Base-by-base conservation (phyloP, 805 yeast species). In the Kluyveromyces siamensis region DNA sequence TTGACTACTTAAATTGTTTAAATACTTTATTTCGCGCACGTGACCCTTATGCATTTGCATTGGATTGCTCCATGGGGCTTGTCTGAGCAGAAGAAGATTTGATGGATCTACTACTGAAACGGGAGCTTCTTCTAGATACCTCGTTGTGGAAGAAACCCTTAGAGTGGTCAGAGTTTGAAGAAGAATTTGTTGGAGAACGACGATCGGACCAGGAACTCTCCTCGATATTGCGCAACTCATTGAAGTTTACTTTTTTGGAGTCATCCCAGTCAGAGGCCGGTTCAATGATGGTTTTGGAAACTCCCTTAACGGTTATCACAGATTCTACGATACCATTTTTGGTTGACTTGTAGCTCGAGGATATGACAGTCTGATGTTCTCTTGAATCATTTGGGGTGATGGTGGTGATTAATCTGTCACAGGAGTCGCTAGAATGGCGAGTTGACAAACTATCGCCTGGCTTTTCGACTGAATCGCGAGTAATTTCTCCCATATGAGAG, bases 201-300 rank as follows among this genome's bases (percentile, higher is more conserved):
- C 17, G 40, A 7, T 17, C 17, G n/a, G 42, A 45, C 14, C 35
- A 10, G 14, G 35, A 30, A 14, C 35, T 46, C 18, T 44, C 46
- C n/a, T 36, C 36, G 8, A 50, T 49, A 42, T 50, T 50, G 44
- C 37, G 33, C 6, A 39, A 25, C 27, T 50, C 53, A 43, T 50
- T 44, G 47, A 47, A 41, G 30, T 42, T 40, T 13, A 50, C 50
- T 6, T 39, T 47, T 39, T 48, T 41, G 18, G 51, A 50, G 39
- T 56, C 57, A 41, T 77, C 80, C 39, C 72, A 70, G 48, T 70
- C 75, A 52, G 77, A 65, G 6, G 76, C 73, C 47, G 80, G 83
- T 57, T 84, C 91, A 58, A 88, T 87, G 52, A 88, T 85, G 3
- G 95, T 87, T 71, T 88, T 88, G 57, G 80, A 81, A 18, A 86